Evolutionary conservation across 192 early-diverging fungal species (phyloP).

Genomic region (Linnemannia hyalina): DNA sequence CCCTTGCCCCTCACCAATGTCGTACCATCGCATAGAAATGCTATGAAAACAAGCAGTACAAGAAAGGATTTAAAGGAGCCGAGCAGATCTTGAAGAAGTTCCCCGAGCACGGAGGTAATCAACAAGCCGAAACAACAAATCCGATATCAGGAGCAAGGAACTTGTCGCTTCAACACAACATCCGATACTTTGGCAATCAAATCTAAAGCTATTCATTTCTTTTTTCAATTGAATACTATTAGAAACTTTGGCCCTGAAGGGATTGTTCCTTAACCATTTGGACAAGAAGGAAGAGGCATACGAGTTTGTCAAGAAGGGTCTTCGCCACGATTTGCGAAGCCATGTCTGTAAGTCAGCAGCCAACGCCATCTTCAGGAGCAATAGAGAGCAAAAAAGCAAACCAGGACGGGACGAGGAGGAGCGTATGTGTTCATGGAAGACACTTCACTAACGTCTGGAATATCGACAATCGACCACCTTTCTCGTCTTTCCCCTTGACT

Average conservation of each 20-base stretch:
- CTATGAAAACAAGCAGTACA: conserved; percentile 96
- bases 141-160: background rate
- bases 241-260: conserved; percentile 97
- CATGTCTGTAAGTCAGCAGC: conserved; percentile 80
- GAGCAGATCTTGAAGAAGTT: conserved; percentile 96
- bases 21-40: conserved; percentile 74
- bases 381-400: background rate
- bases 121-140: background rate
- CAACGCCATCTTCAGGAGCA: background rate
- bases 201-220: background rate
- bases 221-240: background rate
- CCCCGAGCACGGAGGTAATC: conserved; percentile 89
- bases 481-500: background rate
- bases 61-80: conserved; percentile 90
- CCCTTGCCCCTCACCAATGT: background rate
- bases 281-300: conserved; percentile 95
- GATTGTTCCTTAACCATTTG: conserved; percentile 90
- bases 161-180: no score
- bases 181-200: background rate
- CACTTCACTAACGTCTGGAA: background rate
- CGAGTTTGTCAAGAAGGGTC: conserved; percentile 86
- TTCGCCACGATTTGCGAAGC: conserved; percentile 83
- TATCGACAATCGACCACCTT: background rate
- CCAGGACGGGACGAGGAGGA: background rate
- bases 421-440: background rate